A percentile compares a stretch with the other conserved stretches of the same genome.
phyloP scores from a whole-genome alignment of 176 grass and related monocot species.

The Ensete glaucum region DNA sequence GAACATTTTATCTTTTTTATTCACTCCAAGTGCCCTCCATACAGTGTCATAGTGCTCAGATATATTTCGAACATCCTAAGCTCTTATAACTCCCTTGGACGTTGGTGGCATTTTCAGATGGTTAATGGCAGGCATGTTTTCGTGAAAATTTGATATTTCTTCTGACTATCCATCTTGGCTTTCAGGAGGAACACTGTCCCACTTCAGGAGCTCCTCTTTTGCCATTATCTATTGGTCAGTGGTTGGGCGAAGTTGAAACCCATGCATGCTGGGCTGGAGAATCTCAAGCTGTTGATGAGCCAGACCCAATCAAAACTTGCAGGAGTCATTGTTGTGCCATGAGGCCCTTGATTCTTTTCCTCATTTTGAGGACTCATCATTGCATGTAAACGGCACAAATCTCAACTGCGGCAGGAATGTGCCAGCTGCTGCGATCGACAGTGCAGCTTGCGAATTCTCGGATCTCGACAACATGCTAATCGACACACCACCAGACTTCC shows the following conservation, averaged over 20 bases:
- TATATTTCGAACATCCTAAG: too few species aligned
- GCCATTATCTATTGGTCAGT: constrained; percentile 22
- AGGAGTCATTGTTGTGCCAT: constrained; percentile 41
- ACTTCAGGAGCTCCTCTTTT: constrained; percentile 4
- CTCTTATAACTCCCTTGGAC: too few species aligned
- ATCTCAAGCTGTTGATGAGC: constrained; percentile 24
- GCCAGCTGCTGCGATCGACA: constrained; percentile 13
- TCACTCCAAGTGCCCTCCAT: too few species aligned
- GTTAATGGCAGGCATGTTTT: too few species aligned
- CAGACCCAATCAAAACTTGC: constrained; percentile 17
- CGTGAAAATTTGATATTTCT: too few species aligned
- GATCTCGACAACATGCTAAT: constrained; percentile 42
- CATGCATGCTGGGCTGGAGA: constrained; percentile 37
- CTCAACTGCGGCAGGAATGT: constrained; percentile 23
- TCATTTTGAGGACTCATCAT: constrained; percentile 15
- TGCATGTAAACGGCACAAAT: constrained; percentile 32
- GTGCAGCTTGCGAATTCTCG: constrained; percentile 20
- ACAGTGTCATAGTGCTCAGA: too few species aligned
- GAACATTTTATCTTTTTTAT: too few species aligned
- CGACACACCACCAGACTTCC: constrained; percentile 55
- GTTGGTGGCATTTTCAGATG: too few species aligned
- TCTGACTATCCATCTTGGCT: neutral
- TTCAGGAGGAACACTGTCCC: constrained; percentile 8
- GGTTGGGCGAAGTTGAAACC: constrained; percentile 31
- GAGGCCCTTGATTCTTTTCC: constrained; percentile 51